Percentiles rank a stretch among this genome's conserved stretches.
Evolutionary conservation across 495 filamentous ascomycete species (phyloP).

Genomic region (Podospora tetraspora): DNA sequence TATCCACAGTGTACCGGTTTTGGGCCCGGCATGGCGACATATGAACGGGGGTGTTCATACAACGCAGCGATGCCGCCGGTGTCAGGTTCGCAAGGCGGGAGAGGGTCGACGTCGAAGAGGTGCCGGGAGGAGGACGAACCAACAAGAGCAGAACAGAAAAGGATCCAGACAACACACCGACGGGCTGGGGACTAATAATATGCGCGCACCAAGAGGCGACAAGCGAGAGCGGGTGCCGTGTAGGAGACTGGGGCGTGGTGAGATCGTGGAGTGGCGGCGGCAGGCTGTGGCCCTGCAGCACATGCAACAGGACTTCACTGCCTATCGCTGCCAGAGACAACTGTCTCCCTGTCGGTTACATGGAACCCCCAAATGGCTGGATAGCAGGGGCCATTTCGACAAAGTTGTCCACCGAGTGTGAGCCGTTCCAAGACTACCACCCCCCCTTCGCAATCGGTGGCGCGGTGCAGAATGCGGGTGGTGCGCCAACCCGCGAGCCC

Average conservation of each 20-base stretch:
- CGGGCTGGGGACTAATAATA: conserved; percentile 14
- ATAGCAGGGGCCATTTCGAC: not conserved
- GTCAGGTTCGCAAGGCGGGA: not conserved
- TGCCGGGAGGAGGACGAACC: not conserved
- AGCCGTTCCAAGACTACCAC: not conserved
- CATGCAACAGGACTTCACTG: conserved; percentile 1
- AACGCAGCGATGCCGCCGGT: not conserved
- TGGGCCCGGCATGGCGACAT: conserved; percentile 4
- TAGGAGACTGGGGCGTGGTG: not conserved
- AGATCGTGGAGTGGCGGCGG: not conserved
- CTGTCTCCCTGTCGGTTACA: not conserved
- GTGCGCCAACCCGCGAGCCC: not conserved
- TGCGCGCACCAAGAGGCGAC: conserved; percentile 11
- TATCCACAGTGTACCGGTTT: conserved; percentile 16
- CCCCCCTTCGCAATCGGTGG: not conserved
- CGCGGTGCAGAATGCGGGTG: not conserved
- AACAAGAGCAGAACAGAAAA: not conserved
- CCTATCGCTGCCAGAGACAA: not conserved
- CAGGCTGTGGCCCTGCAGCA: conserved; percentile 6
- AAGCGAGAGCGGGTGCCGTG: conserved; percentile 5
- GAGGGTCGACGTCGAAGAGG: not conserved
- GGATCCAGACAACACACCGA: conserved; percentile 1
- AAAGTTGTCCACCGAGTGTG: not conserved
- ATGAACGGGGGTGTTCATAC: conserved; percentile 2
- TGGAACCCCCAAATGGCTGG: not conserved